Percentiles rank a stretch among this genome's conserved stretches.
Conservation (phyloP, 2,329 filamentous ascomycete genomes). For the Fusarium vanettenii region DNA sequence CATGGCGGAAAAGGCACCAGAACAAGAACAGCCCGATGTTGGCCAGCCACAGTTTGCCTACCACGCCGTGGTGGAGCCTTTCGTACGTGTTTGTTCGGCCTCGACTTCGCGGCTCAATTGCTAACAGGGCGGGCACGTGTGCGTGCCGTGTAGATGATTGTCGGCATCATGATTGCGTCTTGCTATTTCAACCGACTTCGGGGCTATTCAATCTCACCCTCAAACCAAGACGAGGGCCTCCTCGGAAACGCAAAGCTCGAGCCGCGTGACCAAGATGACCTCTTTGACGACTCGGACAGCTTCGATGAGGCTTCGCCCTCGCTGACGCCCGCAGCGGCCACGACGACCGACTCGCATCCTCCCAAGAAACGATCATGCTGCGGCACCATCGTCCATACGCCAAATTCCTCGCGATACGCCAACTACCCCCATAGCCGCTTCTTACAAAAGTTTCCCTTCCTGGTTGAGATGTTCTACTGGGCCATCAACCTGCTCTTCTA, state of each 20-base stretch:
- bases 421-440: constrained; percentile 70
- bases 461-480: constrained; percentile 83
- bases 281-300: constrained; percentile 17
- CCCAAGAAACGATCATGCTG: constrained; percentile 64
- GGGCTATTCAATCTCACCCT: constrained; percentile 37
- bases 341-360: constrained; percentile 45
- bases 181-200: constrained; percentile 46
- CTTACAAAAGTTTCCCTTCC: constrained; percentile 73
- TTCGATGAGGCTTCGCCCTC: constrained; percentile 31
- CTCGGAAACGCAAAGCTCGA: constrained; percentile 38
- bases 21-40: constrained; percentile 30
- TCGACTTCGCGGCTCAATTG: not conserved
- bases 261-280: constrained; percentile 36
- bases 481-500: constrained; percentile 74
- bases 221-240: constrained; percentile 36
- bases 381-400: constrained; percentile 62
- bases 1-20: not conserved
- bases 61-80: constrained; percentile 43
- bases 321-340: constrained; percentile 11
- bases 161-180: constrained; percentile 44
- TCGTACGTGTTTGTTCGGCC: constrained; percentile 29
- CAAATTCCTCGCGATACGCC: constrained; percentile 71
- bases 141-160: constrained; percentile 35
- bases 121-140: constrained; percentile 1
- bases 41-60: constrained; percentile 44